Conservation (phyloP, 306 rosid genomes). For the Dalbergia cochinchinensis region DNA sequence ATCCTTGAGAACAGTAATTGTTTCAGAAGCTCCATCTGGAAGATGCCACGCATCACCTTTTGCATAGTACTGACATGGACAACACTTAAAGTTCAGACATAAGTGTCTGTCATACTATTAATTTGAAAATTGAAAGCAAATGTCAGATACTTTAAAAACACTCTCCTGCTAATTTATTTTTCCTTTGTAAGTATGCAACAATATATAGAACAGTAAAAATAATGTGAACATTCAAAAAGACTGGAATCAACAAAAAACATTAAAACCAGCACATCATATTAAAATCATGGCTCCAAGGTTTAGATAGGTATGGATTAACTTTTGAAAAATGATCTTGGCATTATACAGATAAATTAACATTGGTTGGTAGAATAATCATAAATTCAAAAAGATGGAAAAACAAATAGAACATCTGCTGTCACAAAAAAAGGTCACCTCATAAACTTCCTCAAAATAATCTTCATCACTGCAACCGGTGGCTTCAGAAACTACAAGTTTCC, state of each 20-base stretch:
- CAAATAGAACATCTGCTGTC: conserved; percentile 12
- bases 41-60: conserved; percentile 89
- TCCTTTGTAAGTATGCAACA: conserved; percentile 23
- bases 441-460: conserved; percentile 88
- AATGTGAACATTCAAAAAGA: conserved; percentile 1
- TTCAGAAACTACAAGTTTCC: conserved; percentile 94
- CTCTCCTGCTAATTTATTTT: conserved; percentile 31
- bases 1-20: conserved; percentile 79
- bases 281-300: conserved; percentile 31
- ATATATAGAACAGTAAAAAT: neutral
- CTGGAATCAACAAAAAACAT: conserved; percentile 32
- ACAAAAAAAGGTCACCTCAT: conserved; percentile 64
- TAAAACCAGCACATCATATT: conserved; percentile 29
- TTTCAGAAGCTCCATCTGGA: conserved; percentile 82
- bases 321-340: conserved; percentile 2
- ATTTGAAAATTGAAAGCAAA: conserved; percentile 7
- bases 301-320: conserved; percentile 5
- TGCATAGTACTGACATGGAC: conserved; percentile 75
- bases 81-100: conserved; percentile 44
- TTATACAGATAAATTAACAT: conserved; percentile 10
- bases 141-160: conserved; percentile 14
- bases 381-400: conserved; percentile 26
- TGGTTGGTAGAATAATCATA: conserved; percentile 21
- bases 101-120: conserved; percentile 10
- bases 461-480: conserved; percentile 86